These are phyloP conservation scores for Auriscalpium orientale DNA, from an alignment of 768 basidiomycete species.

Conservation along the genomic window DNA sequence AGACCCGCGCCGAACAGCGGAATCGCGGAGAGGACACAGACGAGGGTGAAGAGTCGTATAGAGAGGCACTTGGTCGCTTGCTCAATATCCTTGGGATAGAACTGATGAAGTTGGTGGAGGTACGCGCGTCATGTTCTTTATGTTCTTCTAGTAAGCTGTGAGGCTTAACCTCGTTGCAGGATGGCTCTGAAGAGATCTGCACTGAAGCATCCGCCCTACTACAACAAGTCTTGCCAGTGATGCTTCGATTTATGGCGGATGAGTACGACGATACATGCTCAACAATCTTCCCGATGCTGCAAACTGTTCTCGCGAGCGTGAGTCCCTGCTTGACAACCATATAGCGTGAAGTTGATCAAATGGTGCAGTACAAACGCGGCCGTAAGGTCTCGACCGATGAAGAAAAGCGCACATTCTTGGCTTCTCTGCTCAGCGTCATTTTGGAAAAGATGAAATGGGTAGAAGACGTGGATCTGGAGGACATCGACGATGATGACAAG, in stretches of 20 bases:
- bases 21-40: constrained; percentile 67
- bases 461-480: constrained; percentile 66
- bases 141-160: constrained; percentile 3
- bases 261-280: constrained; percentile 83
- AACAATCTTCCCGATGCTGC: constrained; percentile 77
- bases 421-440: constrained; percentile 67
- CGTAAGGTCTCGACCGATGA: constrained; percentile 54
- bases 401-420: constrained; percentile 67
- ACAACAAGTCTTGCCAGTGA: constrained; percentile 64
- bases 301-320: constrained; percentile 66
- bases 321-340: constrained; percentile 23
- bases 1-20: constrained; percentile 59
- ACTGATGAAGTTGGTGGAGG: constrained; percentile 77
- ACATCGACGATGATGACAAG: constrained; percentile 83
- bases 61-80: constrained; percentile 82
- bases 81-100: constrained; percentile 79
- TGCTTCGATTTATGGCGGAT: constrained; percentile 86
- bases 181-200: constrained; percentile 50
- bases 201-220: constrained; percentile 59
- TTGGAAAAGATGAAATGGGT: constrained; percentile 91
- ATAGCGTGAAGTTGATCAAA: not conserved
- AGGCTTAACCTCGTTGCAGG: constrained; percentile 31
- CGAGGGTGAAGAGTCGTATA: constrained; percentile 82
- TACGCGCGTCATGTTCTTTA: constrained; percentile 25
- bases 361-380: constrained; percentile 70